Conservation (phyloP, 257 asterid genomes). For the Gentiana straminea region DNA sequence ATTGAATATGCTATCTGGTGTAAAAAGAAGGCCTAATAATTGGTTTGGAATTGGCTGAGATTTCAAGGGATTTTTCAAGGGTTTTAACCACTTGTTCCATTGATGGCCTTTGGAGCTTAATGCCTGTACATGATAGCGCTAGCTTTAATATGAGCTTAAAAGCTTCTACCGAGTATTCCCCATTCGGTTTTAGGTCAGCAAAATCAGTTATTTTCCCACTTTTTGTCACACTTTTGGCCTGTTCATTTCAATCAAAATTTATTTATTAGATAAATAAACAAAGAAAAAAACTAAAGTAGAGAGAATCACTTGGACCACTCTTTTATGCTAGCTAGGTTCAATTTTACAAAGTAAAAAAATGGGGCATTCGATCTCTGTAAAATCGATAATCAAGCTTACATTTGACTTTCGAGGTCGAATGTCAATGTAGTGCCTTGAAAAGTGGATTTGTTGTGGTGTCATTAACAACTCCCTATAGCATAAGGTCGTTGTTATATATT, state of each 20-base stretch:
- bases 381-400: too few species aligned
- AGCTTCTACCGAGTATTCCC: constrained; percentile 44
- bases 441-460: too few species aligned
- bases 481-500: too few species aligned
- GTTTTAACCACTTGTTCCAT: constrained; percentile 45
- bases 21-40: constrained; percentile 10
- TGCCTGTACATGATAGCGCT: constrained; percentile 50
- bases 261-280: too few species aligned
- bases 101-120: constrained; percentile 60
- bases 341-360: too few species aligned
- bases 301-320: too few species aligned
- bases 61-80: constrained; percentile 39
- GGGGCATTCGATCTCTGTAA: too few species aligned
- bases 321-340: too few species aligned
- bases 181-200: constrained; percentile 58
- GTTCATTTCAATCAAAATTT: constrained; percentile 2
- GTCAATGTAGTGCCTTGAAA: too few species aligned
- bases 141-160: constrained; percentile 38
- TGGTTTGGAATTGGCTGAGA: constrained; percentile 26
- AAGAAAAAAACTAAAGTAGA: too few species aligned
- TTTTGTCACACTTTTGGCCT: constrained; percentile 50
- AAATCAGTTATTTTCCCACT: constrained; percentile 48
- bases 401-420: too few species aligned
- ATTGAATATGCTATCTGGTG: background rate
- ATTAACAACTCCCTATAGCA: too few species aligned